Evolutionary conservation across 495 filamentous ascomycete genomes (phyloP).

Genomic region (Hypoxylon lenormandii): DNA sequence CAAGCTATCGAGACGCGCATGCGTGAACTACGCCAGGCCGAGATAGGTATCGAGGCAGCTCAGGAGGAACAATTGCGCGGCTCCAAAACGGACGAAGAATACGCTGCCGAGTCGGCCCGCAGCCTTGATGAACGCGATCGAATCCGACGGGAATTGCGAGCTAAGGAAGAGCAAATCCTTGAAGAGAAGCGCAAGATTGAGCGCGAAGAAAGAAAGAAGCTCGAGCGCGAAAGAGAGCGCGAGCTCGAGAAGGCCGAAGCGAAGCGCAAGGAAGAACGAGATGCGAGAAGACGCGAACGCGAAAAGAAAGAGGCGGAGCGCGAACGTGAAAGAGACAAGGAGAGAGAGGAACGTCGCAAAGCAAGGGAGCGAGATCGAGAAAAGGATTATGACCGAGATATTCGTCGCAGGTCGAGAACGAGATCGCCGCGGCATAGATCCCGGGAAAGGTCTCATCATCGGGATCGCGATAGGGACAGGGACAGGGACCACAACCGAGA

Average conservation of each 20-base stretch:
- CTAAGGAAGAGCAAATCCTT: constrained; percentile 71
- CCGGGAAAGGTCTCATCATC: constrained; percentile 47
- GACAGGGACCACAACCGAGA: constrained; percentile 52
- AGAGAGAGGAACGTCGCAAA: constrained; percentile 66
- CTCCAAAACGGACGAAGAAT: constrained; percentile 84
- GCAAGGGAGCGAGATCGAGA: constrained; percentile 53
- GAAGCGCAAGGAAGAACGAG: constrained; percentile 65
- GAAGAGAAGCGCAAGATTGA: constrained; percentile 74
- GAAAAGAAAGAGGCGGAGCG: constrained; percentile 67
- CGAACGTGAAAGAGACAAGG: constrained; percentile 67
- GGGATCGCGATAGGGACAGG: constrained; percentile 42
- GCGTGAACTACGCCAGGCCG: constrained; percentile 74
- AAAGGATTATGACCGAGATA: constrained; percentile 50
- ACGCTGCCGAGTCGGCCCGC: constrained; percentile 76
- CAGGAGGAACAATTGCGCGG: constrained; percentile 75
- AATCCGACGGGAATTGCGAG: constrained; percentile 71
- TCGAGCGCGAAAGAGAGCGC: constrained; percentile 66
- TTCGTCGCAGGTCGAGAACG: constrained; percentile 43
- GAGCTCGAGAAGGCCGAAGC: constrained; percentile 71
- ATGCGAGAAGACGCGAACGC: constrained; percentile 69
- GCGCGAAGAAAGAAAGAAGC: constrained; percentile 73
- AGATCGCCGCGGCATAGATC: constrained; percentile 50
- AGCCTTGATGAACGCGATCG: constrained; percentile 73
- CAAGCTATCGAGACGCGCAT: constrained; percentile 75
- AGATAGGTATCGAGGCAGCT: constrained; percentile 80